Conservation (phyloP, 768 basidiomycete genomes). For the Lyophyllum shimeji region DNA sequence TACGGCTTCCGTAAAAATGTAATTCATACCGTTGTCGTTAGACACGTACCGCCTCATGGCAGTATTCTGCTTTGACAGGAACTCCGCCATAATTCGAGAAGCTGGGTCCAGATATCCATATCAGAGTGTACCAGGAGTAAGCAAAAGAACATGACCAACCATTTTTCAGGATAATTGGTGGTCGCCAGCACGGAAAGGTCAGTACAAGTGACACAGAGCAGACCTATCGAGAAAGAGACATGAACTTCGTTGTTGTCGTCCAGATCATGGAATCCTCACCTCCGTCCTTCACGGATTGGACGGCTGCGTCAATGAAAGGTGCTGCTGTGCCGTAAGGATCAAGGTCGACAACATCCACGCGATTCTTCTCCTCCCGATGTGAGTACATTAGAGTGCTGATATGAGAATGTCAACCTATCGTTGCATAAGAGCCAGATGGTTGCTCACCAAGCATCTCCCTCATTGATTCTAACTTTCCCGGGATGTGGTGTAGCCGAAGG, state of each 20-base stretch:
- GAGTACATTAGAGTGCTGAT: constrained; percentile 85
- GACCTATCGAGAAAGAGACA: constrained; percentile 47
- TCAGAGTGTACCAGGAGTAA: background rate
- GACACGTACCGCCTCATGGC: constrained; percentile 81
- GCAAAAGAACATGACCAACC: constrained; percentile 44
- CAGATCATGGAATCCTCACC: constrained; percentile 51
- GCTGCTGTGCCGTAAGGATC: constrained; percentile 98
- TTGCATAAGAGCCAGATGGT: background rate
- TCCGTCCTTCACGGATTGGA: constrained; percentile 86
- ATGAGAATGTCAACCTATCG: constrained; percentile 1
- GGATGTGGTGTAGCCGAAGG: constrained; percentile 13
- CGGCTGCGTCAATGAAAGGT: constrained; percentile 93
- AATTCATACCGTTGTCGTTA: background rate
- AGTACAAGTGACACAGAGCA: constrained; percentile 95
- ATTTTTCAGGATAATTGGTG: constrained; percentile 95
- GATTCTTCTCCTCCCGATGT: constrained; percentile 68
- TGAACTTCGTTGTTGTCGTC: background rate
- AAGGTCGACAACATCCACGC: constrained; percentile 94
- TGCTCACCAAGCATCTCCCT: constrained; percentile 91
- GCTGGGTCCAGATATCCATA: background rate
- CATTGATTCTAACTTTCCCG: constrained; percentile 75
- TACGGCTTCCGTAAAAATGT: background rate
- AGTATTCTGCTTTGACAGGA: constrained; percentile 89
- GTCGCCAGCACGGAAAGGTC: constrained; percentile 94
- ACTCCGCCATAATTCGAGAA: constrained; percentile 95